Evolutionary conservation across 768 basidiomycete genomes (phyloP).

Genomic region (Plicaturopsis crispa): DNA sequence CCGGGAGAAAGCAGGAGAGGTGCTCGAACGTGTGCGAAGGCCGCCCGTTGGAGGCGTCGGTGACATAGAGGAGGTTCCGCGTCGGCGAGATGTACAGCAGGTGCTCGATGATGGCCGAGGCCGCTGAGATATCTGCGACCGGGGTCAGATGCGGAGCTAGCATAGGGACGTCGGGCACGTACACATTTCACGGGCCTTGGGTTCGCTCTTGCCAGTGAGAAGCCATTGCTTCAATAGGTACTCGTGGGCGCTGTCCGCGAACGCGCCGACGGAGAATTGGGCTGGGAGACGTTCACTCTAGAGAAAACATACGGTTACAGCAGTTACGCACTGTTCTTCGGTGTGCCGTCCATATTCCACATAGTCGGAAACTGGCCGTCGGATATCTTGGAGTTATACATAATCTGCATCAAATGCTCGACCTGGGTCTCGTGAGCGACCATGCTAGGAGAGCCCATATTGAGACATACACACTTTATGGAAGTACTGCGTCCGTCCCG

Average conservation of each 20-base stretch:
- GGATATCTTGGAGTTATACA: slow-evolving; percentile 10
- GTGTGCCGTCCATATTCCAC: slow-evolving; percentile 15
- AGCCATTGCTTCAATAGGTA: slow-evolving; percentile 64
- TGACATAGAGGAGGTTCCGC: slow-evolving; percentile 56
- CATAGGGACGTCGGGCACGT: slow-evolving; percentile 11
- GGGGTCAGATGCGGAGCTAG: background rate
- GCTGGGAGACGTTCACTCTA: slow-evolving; percentile 17
- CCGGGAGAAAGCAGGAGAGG: slow-evolving; percentile 64
- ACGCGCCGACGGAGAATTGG: slow-evolving; percentile 47
- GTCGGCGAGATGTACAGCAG: slow-evolving; percentile 50
- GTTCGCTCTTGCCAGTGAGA: slow-evolving; percentile 37
- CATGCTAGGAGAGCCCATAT: background rate
- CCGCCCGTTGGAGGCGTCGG: slow-evolving; percentile 28
- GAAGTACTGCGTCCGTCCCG: slow-evolving; percentile 31
- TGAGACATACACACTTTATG: slow-evolving; percentile 12
- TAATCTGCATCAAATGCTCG: slow-evolving; percentile 18
- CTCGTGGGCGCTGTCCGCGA: slow-evolving; percentile 59
- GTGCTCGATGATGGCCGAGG: slow-evolving; percentile 46
- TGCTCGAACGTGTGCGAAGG: slow-evolving; percentile 50
- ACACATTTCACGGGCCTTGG: slow-evolving; percentile 45
- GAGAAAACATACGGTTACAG: background rate
- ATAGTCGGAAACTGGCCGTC: slow-evolving; percentile 15
- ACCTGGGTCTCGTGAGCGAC: slow-evolving; percentile 8
- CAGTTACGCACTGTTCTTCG: slow-evolving; percentile 11
- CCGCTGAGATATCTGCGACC: slow-evolving; percentile 39